Evolutionary conservation across 179 eudicot genomes (phyloP).

Genomic region (Camellia oleifera): DNA sequence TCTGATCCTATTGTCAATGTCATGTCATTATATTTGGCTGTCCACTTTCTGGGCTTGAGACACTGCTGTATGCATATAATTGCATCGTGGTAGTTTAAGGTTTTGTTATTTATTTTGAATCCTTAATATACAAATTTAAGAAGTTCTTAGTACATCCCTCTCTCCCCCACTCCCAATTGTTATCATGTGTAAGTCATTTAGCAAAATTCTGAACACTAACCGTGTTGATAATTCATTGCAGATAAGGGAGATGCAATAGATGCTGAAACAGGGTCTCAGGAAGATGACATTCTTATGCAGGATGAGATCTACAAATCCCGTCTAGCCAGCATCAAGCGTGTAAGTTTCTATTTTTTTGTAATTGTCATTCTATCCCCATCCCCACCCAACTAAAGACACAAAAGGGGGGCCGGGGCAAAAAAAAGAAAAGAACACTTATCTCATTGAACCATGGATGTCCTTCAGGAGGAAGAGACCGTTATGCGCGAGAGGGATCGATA

Average conservation of each 20-base stretch:
- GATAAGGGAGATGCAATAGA: constrained; percentile 79
- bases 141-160: neutral
- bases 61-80: neutral
- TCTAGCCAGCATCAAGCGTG: constrained; percentile 93
- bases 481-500: constrained; percentile 91
- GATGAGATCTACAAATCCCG: constrained; percentile 95
- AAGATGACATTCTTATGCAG: constrained; percentile 76
- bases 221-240: constrained; percentile 27
- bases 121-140: neutral
- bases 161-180: neutral
- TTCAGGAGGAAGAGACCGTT: constrained; percentile 81
- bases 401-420: neutral
- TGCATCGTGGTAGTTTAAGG: constrained; percentile 3
- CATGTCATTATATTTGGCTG: neutral
- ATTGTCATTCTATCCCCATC: neutral
- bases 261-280: constrained; percentile 56
- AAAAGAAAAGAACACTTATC: neutral
- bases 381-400: neutral
- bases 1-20: neutral
- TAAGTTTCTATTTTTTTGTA: constrained; percentile 27
- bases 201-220: constrained; percentile 14
- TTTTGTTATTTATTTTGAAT: neutral
- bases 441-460: constrained; percentile 9
- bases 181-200: neutral
- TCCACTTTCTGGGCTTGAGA: neutral